A percentile compares a stretch with the other conserved stretches of the same genome.
Conservation (phyloP, 192 early-diverging fungal species). For the Backusella tuberculispora region DNA sequence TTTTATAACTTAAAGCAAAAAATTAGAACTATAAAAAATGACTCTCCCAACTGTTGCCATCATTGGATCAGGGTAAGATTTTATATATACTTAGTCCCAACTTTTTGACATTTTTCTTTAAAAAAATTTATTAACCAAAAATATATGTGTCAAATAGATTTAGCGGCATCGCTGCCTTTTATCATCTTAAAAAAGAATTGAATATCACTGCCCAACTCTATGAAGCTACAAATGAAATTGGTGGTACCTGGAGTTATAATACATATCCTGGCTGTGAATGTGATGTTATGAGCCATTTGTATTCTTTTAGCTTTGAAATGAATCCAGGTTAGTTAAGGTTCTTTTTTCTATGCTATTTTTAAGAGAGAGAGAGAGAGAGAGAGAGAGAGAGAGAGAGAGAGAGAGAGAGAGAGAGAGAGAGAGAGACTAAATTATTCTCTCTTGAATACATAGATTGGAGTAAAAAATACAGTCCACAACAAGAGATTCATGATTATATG, state of each 20-base stretch:
- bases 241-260: conserved; percentile 57
- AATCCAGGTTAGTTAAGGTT: conserved; percentile 36
- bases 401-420: too few relatives aligned
- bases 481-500: conserved; percentile 50
- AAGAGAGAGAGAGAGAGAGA: neutral
- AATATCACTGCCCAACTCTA: conserved; percentile 46
- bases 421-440: neutral
- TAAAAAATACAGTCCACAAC: conserved; percentile 35
- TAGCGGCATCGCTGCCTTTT: conserved; percentile 55
- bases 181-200: conserved; percentile 51
- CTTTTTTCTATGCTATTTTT: neutral
- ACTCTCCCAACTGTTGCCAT: conserved; percentile 12
- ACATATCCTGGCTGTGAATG: conserved; percentile 50
- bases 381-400: too few relatives aligned
- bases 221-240: conserved; percentile 50
- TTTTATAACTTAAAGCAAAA: neutral
- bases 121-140: neutral
- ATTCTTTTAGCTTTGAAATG: conserved; percentile 45
- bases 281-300: conserved; percentile 47
- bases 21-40: neutral
- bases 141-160: conserved; percentile 31
- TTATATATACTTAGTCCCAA: neutral
- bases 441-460: conserved; percentile 38
- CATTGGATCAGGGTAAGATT: conserved; percentile 18
- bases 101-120: neutral